Evolutionary conservation across 345 rosid genomes (phyloP).

Genomic region (Camelina laxa): DNA sequence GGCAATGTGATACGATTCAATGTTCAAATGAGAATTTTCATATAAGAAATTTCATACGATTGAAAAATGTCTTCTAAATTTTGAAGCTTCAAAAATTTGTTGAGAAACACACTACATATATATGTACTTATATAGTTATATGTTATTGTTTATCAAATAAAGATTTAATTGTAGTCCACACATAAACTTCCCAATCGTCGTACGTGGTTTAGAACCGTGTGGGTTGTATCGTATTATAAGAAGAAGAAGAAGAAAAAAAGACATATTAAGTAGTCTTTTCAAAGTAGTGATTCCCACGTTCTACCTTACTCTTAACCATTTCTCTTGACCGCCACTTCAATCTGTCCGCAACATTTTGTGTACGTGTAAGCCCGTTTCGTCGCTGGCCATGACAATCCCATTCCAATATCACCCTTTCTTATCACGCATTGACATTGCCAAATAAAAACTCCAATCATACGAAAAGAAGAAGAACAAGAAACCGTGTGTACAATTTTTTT

Average conservation of each 20-base stretch:
- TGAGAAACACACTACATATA: neutral
- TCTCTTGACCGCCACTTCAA: conserved; percentile 20
- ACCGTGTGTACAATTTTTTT: neutral
- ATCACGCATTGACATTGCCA: conserved; percentile 25
- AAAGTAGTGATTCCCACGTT: conserved; percentile 36
- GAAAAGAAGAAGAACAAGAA: conserved; percentile 4
- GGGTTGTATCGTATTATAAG: neutral
- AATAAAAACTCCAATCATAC: neutral
- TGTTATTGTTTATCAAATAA: no score
- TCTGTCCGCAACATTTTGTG: neutral
- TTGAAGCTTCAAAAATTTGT: neutral
- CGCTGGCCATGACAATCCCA: conserved; percentile 6
- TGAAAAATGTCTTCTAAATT: neutral
- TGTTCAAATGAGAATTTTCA: no score
- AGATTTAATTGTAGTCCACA: neutral
- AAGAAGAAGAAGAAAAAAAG: neutral
- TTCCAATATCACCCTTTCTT: conserved; percentile 4
- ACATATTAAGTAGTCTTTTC: conserved; percentile 10
- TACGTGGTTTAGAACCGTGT: no score
- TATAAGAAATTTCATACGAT: neutral
- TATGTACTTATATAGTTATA: no score
- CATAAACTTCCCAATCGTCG: no score
- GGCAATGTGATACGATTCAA: no score
- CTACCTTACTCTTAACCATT: conserved; percentile 13
- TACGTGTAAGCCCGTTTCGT: neutral